phyloP scores from a whole-genome alignment of 2,329 filamentous ascomycete genomes.

The Neonectria coccinea region DNA sequence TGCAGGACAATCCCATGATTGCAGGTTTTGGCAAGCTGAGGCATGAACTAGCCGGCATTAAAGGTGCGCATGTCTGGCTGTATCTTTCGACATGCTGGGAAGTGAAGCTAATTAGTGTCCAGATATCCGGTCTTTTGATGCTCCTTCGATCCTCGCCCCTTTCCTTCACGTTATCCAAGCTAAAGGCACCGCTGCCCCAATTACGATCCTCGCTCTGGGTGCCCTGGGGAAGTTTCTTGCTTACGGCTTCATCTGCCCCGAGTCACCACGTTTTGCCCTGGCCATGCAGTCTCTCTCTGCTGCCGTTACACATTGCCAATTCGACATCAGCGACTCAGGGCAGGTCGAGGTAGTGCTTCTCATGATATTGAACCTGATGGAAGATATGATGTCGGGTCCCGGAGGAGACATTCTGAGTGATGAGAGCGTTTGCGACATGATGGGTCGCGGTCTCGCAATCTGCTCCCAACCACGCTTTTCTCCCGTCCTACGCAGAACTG shows the following conservation, averaged over 20 bases:
- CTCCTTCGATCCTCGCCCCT: conserved; percentile 87
- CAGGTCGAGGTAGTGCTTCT: conserved; percentile 96
- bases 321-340: conserved; percentile 94
- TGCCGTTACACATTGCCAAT: conserved; percentile 96
- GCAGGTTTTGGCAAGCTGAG: conserved; percentile 91
- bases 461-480: conserved; percentile 95
- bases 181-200: conserved; percentile 94
- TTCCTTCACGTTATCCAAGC: conserved; percentile 97
- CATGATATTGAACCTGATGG: conserved; percentile 96
- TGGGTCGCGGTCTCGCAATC: conserved; percentile 97
- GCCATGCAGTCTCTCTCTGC: conserved; percentile 96
- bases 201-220: conserved; percentile 92
- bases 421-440: conserved; percentile 99
- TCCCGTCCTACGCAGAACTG: conserved; percentile 88
- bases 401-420: conserved; percentile 95
- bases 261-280: conserved; percentile 87
- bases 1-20: conserved; percentile 97
- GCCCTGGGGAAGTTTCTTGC: conserved; percentile 97
- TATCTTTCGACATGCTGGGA: background rate
- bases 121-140: conserved; percentile 92
- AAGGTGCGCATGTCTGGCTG: conserved; percentile 63
- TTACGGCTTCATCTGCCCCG: conserved; percentile 87
- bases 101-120: conserved; percentile 33
- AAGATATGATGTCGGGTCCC: conserved; percentile 95
- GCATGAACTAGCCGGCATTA: conserved; percentile 86